Evolutionary conservation across 2,329 filamentous ascomycete species (phyloP), one percentile per base, ranked within the genome.

Genomic region (Trichophyton rubrum): DNA sequence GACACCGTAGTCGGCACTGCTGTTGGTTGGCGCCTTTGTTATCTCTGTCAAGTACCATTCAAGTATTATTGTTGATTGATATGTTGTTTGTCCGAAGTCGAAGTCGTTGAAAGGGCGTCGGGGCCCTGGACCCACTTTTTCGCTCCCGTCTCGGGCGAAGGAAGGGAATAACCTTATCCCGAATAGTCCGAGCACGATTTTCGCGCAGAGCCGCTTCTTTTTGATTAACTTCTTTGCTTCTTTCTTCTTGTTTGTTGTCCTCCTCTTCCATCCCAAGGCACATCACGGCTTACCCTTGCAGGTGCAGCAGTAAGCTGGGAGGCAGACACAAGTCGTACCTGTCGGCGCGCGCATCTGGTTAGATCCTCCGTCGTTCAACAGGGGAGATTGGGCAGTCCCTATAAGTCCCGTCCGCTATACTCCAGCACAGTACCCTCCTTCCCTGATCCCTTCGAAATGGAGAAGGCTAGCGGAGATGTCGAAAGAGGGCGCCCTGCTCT

Each of bases 141-240:
- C 27, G 27, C 47, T 41, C 41, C n/a, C n/a, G n/a, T 45, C 22
- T 47, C 43, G 43, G 43, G 40, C n/a, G 49, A 53, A 27, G 22
- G 49, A 24, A 53, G 49, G 49, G 49, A 53, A 53, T 13, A 53
- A 53, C 49, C 22, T 53, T 53, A 53, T 30, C 27, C 49, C 49
- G 49, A 6, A 13, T 53, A 24, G 49, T 24, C 49, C 49, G n/a
- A 15, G 49, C 49, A 53, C 49, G 13, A 7, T 22, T 22, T 38
- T 38, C 30, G 49, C 49, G 22, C 49, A 53, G 49, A 53, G 49
- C 49, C 49, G 45, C 45, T 22, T 22, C 22, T 9, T 22, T 27
- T 43, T 43, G 6, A n/a, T 17, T n/a, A n/a, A 17, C n/a, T 3
- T 43, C 45, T 27, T 49, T 27, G 6, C 45, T 49, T 27, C 33